These are phyloP conservation scores for Boletellus deceptivus DNA, from an alignment of 1,284 basidiomycete species.

Conservation along the genomic window DNA sequence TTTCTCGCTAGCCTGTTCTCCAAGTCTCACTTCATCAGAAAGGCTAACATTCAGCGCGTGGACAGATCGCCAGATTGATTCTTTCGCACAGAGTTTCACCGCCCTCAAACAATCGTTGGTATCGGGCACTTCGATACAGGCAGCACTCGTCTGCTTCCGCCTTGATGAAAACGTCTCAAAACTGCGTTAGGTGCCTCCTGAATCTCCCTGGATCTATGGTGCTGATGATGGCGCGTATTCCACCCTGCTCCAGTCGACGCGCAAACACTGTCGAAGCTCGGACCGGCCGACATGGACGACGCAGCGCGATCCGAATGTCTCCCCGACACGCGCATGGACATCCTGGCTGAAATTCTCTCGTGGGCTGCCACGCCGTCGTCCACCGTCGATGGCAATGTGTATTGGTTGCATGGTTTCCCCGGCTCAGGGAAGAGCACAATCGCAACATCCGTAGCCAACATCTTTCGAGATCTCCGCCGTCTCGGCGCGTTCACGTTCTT, in stretches of 20 bases:
- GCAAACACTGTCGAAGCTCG: conserved; percentile 26
- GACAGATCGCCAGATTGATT: conserved; percentile 22
- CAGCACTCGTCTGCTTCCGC: conserved; percentile 28
- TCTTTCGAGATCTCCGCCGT: conserved; percentile 26
- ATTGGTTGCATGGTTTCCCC: conserved; percentile 34
- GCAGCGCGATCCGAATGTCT: conserved; percentile 26
- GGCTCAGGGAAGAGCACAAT: conserved; percentile 36
- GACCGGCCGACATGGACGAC: conserved; percentile 32
- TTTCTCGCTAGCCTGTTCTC: neutral
- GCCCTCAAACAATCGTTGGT: conserved; percentile 27
- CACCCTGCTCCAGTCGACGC: conserved; percentile 11
- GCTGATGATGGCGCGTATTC: conserved; percentile 4
- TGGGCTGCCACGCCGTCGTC: conserved; percentile 23
- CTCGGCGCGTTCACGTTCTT: conserved; percentile 36
- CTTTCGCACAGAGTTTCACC: conserved; percentile 25
- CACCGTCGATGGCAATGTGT: conserved; percentile 20
- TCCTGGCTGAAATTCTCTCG: conserved; percentile 25
- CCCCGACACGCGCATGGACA: conserved; percentile 30
- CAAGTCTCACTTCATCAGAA: conserved; percentile 12
- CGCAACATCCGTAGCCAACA: conserved; percentile 30
- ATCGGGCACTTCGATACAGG: conserved; percentile 22
- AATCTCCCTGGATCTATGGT: neutral
- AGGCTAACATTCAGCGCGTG: conserved; percentile 12
- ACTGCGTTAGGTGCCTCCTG: conserved; percentile 18
- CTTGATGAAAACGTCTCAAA: conserved; percentile 29